Evolutionary conservation across 306 rosid genomes (phyloP).

Genomic region (Inga oerstediana): DNA sequence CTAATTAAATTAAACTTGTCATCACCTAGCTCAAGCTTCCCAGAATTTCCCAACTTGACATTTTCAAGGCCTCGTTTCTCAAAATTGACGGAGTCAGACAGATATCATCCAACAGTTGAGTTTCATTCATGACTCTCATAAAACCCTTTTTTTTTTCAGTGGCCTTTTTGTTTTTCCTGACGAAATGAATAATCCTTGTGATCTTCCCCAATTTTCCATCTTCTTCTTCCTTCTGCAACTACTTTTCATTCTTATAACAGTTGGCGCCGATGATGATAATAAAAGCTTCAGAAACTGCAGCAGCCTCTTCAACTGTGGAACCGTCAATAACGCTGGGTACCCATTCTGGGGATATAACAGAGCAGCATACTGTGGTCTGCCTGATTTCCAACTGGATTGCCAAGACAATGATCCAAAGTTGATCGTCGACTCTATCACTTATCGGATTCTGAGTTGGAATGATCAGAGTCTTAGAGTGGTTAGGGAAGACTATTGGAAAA

Average conservation of each 20-base stretch:
- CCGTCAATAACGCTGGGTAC: neutral
- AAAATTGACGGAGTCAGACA: too few relatives aligned
- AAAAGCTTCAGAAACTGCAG: neutral
- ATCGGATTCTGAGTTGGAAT: neutral
- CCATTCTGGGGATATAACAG: slow-evolving; percentile 26
- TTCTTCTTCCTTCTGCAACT: neutral
- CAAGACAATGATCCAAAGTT: neutral
- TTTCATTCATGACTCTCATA: neutral
- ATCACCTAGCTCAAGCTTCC: too few relatives aligned
- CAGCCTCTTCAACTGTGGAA: neutral
- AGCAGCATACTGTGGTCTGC: neutral
- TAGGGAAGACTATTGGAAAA: slow-evolving; percentile 18
- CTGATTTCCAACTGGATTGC: neutral
- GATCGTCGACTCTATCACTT: neutral
- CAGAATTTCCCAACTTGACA: too few relatives aligned
- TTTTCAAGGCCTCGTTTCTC: too few relatives aligned
- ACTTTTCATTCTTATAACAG: neutral
- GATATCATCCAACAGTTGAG: neutral
- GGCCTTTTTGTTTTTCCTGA: neutral
- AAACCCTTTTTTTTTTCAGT: neutral
- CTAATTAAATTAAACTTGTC: neutral
- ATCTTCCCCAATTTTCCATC: neutral
- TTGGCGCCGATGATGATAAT: neutral
- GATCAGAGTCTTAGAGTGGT: neutral
- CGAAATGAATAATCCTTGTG: neutral